A percentile compares a stretch with the other conserved stretches of the same genome.
Evolutionary conservation across 2,329 filamentous ascomycete species (phyloP).

Genomic region (Fusarium compactum): DNA sequence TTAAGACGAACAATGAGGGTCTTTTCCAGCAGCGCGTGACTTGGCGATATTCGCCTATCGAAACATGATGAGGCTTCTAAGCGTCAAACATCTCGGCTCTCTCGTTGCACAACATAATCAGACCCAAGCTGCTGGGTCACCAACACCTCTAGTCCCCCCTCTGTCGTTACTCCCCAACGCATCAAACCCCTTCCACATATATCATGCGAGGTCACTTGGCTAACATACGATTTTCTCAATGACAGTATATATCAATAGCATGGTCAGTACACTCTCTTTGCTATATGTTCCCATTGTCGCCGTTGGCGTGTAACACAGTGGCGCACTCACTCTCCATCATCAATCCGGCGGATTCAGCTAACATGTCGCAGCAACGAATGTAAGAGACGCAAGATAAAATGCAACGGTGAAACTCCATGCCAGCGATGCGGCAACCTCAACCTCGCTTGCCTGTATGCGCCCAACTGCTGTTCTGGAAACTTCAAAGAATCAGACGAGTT

Average conservation of each 20-base stretch:
- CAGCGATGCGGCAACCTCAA: conserved; percentile 76
- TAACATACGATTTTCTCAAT: conserved; percentile 30
- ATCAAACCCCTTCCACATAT: background rate
- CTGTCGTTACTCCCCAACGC: background rate
- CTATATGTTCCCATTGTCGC: background rate
- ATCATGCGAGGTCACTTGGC: conserved; percentile 11
- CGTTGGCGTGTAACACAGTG: background rate
- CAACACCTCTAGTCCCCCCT: conserved; percentile 2
- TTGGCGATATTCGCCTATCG: conserved; percentile 21
- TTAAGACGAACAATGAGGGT: conserved; percentile 2
- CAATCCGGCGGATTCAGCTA: background rate
- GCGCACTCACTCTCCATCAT: background rate
- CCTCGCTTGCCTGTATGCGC: conserved; percentile 73
- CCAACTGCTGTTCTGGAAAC: conserved; percentile 77
- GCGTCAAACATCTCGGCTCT: conserved; percentile 5
- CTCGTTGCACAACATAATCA: conserved; percentile 26
- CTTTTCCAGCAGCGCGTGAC: background rate
- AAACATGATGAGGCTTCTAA: background rate
- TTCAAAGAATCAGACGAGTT: conserved; percentile 96
- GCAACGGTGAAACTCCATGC: conserved; percentile 77
- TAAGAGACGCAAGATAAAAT: conserved; percentile 81
- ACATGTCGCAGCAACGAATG: conserved; percentile 71
- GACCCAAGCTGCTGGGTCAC: conserved; percentile 10
- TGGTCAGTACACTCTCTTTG: conserved; percentile 61
- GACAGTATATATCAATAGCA: conserved; percentile 70